These are phyloP conservation scores for Aphanomyces invadans DNA, from an alignment of 352 stramenopile genomes.

Conservation along the genomic window DNA sequence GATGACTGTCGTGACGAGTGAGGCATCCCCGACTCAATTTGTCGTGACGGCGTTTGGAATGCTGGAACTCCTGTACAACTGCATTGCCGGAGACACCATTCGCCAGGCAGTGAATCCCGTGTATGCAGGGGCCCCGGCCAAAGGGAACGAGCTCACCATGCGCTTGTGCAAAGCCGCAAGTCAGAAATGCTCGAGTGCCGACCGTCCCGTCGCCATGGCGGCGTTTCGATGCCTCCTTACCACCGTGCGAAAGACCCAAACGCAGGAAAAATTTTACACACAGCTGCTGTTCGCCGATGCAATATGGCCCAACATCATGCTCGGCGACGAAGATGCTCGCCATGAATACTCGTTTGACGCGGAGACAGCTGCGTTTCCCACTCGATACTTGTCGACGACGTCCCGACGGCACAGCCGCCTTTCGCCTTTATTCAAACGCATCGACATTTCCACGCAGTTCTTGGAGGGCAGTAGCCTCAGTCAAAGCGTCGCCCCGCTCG, in stretches of 20 bases:
- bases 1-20: not conserved
- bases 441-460: slow-evolving; percentile 37
- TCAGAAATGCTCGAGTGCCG: slow-evolving; percentile 53
- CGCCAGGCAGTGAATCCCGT: slow-evolving; percentile 55
- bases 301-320: slow-evolving; percentile 63
- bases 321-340: slow-evolving; percentile 27
- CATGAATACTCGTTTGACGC: slow-evolving; percentile 34
- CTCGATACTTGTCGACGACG: not conserved
- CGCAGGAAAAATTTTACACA: slow-evolving; percentile 81
- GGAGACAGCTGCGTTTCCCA: slow-evolving; percentile 34
- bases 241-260: slow-evolving; percentile 71
- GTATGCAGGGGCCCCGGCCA: slow-evolving; percentile 61
- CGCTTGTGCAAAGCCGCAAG: slow-evolving; percentile 75
- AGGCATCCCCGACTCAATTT: not conserved
- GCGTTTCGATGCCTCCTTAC: slow-evolving; percentile 71
- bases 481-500: slow-evolving; percentile 27
- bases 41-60: not conserved
- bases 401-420: not conserved
- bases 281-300: slow-evolving; percentile 74
- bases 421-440: not conserved
- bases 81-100: slow-evolving; percentile 27
- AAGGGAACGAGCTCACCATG: slow-evolving; percentile 74
- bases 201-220: slow-evolving; percentile 29
- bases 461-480: slow-evolving; percentile 72
- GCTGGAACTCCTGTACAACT: slow-evolving; percentile 7